These are phyloP conservation scores for Panicum virgatum DNA, from an alignment of 202 grass and related monocot species.

Conservation along the genomic window DNA sequence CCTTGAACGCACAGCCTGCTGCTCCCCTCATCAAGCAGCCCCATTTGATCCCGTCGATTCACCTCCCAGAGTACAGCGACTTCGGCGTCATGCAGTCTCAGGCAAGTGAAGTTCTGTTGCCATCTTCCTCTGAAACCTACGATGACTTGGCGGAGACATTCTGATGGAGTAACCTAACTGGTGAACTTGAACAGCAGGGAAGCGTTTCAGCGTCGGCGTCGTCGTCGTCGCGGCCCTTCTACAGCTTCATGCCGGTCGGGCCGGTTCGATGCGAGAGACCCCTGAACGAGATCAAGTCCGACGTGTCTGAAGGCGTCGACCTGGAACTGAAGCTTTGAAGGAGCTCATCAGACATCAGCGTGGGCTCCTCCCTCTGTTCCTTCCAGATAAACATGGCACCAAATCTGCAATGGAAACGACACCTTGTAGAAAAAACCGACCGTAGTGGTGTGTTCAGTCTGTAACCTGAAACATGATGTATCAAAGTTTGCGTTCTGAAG, in stretches of 20 bases:
- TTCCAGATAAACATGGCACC: neutral
- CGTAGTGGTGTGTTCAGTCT: conserved; percentile 29
- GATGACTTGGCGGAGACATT: neutral
- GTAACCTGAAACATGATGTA: conserved; percentile 45
- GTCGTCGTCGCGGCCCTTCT: conserved; percentile 47
- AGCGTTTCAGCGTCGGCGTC: conserved; percentile 11
- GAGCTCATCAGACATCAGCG: neutral
- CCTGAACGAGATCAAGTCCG: conserved; percentile 37
- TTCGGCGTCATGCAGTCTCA: conserved; percentile 29
- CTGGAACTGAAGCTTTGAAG: conserved; percentile 81
- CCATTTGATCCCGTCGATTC: neutral
- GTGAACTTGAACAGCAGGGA: conserved; percentile 26
- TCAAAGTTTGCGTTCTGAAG: conserved; percentile 7
- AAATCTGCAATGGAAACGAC: neutral
- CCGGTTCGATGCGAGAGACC: conserved; percentile 46
- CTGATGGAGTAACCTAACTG: conserved; percentile 25
- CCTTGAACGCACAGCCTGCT: conserved; percentile 40
- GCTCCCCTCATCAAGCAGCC: conserved; percentile 38
- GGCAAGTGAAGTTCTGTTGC: conserved; percentile 37
- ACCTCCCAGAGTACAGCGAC: conserved; percentile 35
- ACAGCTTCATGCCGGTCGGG: conserved; percentile 69
- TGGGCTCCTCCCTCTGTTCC: neutral
- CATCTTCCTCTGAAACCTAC: conserved; percentile 23
- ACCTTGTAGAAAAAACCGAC: conserved; percentile 4
- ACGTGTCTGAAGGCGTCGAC: conserved; percentile 58